Base-by-base conservation (phyloP, 495 filamentous ascomycete species). In the Cudoniella acicularis region DNA sequence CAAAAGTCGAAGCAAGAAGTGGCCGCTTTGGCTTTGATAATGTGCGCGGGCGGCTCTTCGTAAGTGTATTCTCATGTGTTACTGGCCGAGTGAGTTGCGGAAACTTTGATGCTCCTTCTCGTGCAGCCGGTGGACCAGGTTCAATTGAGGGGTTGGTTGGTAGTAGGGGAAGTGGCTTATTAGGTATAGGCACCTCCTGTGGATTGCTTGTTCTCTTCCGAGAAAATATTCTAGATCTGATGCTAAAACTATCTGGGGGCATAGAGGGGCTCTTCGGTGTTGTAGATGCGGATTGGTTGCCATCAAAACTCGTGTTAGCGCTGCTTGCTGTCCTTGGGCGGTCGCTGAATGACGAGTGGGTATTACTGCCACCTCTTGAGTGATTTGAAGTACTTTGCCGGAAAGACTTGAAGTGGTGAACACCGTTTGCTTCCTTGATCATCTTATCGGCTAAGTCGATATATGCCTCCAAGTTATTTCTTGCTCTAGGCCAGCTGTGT, bases 391-490 rank as follows among this genome's bases (percentile, higher is more conserved):
- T 10, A 17, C 1, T 24, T 24, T 25, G 6, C 4, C 20, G 18
- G 48, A 50, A 50, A 48, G 25, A 48, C 9, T 59, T 26, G 17
- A 63, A 55, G 22, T 41, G 43, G 18, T 56, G n/a, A 46, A 60
- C 41, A 8, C 9, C 51, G 8, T 26, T 47, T 10, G 61, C 56
- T 20, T 55, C 18, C 24, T 47, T 49, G 23, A 65, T 65, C 63
- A 65, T 65, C 16, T 22, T 3, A 2, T 59, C 47, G 9, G 63
- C 63, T 17, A 58, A 10, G 3, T 56, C 47, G 8, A 62, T 42
- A 48, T 65, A 65, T 17, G 30, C 18, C 18, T 42, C 52, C 4
- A 65, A 40, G 21, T 46, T 20, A 3, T 42, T 26, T 40, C 59
- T 30, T 6, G 54, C 46, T 23, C 52, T 25, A 3, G 36, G 0